Evolutionary conservation across 805 yeast genomes (phyloP), one percentile per base, ranked within the genome.

Genomic region (Jamesozyma lodderae): DNA sequence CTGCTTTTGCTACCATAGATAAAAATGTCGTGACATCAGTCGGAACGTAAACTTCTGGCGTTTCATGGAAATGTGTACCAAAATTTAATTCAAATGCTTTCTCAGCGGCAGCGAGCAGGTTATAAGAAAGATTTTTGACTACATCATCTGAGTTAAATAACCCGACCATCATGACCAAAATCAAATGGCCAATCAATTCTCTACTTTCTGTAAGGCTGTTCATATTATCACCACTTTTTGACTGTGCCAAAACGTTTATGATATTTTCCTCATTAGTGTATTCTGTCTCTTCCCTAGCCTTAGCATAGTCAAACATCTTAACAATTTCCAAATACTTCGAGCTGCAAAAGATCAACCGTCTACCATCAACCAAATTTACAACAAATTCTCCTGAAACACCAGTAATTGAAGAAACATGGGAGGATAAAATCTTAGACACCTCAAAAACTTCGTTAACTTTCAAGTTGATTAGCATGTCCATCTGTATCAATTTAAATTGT

Each of bases 131-230:
- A 10, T 71, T 65, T 47, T 86, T 69, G 2, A 84, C 75, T 1
- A 71, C 74, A 20, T 69, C 73, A 38, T 75, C 68, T 4, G 69
- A 64, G 6, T 78, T 72, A n/a, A 82, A 63, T 32, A 86, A 59
- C 1, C 90, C 90, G 10, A 81, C 72, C 45, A 83, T 71, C 10
- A 74, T 74, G 21, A 81, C 73, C 44, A 81, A 74, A 35, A 81
- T 62, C 29, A 85, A 55, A 36, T 77, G 72, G 2, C 85, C 80
- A 41, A 81, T 65, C 52, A 77, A 64, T 30, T 66, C 68, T 7
- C 30, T 35, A 9, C 15, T 25, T 23, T 52, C 63, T 14, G 49
- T 63, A 36, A 57, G 61, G n/a, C 48, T 49, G 15, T 43, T 33
- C 14, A 31, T 41, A 4, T 19, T 35, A 10, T 25, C 30, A 8